Evolutionary conservation across 129 eudicot species (phyloP), one percentile per base, ranked within the genome.

Genomic region (Rutidosis leptorrhynchoides): DNA sequence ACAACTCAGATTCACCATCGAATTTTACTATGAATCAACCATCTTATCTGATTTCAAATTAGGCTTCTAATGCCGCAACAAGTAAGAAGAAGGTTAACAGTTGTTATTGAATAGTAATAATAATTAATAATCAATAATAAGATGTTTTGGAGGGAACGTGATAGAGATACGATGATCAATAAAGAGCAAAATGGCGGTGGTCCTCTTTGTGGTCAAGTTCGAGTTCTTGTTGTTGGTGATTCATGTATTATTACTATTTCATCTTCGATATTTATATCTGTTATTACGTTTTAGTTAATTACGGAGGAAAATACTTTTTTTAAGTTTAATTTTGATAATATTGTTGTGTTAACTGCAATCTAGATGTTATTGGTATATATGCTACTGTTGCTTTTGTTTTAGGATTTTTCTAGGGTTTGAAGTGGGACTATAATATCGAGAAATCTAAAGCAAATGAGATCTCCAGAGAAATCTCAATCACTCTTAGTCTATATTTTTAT

Each of bases 131-230:
- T n/a, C 15, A 14, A 14, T 0, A 6, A 57, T 17, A 60, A 3
- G 19, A 90, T 90, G 98, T 88, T 92, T 80, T 92, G 98, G 98
- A 88, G 96, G 80, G 96, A 82, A 53, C 83, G 87, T 43, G 96
- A 88, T 59, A 85, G 80, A 80, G 95, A 87, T 40, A 12, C n/a
- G 59, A n/a, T 54, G 75, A 83, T 30, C 21, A 19, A 45, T 35
- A 95, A 88, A 70, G 89, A 82, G 35, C 82, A 80, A 32, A 64
- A 55, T 74, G 95, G 90, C 14, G 87, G 83, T 16, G 87, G 83
- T 15, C 98, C 95, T 17, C 91, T 81, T 64, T 74, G 83, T 64
- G 98, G 98, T 28, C 98, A 92, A 75, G 95, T 92, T 74, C 77
- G 98, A 66, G 98, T 92, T 62, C 96, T 92, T 64, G 83, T 92